phyloP scores from a whole-genome alignment of 169 alveolate species.

The Plasmodium inui region DNA sequence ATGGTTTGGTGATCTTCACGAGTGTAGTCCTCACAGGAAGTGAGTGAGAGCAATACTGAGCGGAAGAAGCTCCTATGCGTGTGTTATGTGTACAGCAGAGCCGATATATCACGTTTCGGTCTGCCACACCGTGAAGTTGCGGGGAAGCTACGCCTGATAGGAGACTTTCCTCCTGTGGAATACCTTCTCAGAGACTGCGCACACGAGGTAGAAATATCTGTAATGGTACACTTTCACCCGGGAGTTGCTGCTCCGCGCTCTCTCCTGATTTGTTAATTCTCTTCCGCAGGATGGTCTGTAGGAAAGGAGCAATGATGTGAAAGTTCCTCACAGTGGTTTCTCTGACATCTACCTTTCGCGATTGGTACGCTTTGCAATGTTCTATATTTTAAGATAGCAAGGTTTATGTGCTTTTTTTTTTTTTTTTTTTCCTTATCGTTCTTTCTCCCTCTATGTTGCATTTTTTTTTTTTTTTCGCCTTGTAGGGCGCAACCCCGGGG shows the following conservation, averaged over 20 bases:
- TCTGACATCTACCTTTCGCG: not conserved
- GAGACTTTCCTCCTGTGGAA: not conserved
- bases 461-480: not conserved
- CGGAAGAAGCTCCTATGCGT: not conserved
- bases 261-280: not conserved
- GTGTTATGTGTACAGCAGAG: not conserved
- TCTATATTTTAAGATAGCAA: not conserved
- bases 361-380: not conserved
- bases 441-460: not conserved
- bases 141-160: not conserved
- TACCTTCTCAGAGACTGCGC: not conserved
- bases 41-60: not conserved
- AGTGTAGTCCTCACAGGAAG: not conserved
- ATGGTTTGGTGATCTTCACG: not conserved
- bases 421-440: not conserved
- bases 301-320: not conserved
- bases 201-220: not conserved
- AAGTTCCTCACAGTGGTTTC: not conserved
- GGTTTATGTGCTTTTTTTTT: not conserved
- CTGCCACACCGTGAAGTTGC: not conserved
- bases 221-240: not conserved
- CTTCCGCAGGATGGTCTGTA: not conserved
- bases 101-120: not conserved
- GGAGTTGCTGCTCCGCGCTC: not conserved
- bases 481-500: not conserved